Evolutionary conservation across 495 filamentous ascomycete genomes (phyloP), one percentile per base, ranked within the genome.

Genomic region (Neurospora tetrasperma): DNA sequence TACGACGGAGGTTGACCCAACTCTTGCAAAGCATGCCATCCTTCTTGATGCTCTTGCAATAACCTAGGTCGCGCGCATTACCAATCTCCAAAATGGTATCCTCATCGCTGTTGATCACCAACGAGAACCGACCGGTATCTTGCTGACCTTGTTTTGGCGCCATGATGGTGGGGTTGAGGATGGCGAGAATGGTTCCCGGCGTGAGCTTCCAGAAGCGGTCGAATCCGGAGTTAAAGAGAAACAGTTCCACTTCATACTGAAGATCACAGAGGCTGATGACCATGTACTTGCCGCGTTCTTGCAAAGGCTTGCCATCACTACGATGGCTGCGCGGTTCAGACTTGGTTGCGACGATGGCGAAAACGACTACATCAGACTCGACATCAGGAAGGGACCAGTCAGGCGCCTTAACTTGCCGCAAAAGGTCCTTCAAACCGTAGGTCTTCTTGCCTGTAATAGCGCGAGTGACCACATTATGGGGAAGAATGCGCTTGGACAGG

Each of bases 81-180:
- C 96, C 96, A 41, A 99, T 86, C 78, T 99, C 96, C 5, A 99
- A 88, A 20, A 99, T 86, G 0, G 90, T 94, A 74, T 99, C 96
- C 44, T 92, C 90, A 44, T 92, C 93, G 70, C 89, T 92, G 62
- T 90, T 90, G 71, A 99, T 86, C 1, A 91, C 89, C 38, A 99
- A 85, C 43, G 90, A 92, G 80, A 98, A 99, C 35, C 88, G 85
- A 35, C 93, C 93, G 5, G 92, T 94, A 72, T 93, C 91, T 16
- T 89, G 84, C 70, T 89, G 89, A 16, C 87, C 85, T 3, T 87
- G 87, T 0, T 90, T 90, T 3, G 96, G 96, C 10, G 94, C 93
- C 88, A 99, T 90, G 75, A 98, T 91, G 3, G 82, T 89, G 0
- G 96, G 96, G 76, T 98, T 99, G n/a, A 99, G 84, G 43, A 99